Conservation (phyloP, 495 filamentous ascomycete genomes). For the Clavariopsis aquatica region DNA sequence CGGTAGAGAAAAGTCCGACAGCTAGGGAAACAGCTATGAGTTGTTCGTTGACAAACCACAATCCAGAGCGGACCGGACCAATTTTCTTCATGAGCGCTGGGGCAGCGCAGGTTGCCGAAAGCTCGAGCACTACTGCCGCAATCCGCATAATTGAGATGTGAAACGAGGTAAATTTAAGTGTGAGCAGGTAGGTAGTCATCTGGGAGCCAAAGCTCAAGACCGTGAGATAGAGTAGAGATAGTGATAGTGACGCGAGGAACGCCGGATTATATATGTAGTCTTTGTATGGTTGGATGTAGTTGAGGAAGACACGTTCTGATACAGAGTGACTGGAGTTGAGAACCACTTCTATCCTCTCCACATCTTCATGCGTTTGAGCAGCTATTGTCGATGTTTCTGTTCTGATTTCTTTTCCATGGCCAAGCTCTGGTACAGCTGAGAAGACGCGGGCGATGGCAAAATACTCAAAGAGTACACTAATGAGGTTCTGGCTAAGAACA, state of each 20-base stretch:
- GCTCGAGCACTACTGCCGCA: slow-evolving; percentile 47
- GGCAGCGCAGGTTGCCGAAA: slow-evolving; percentile 54
- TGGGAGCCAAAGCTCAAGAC: slow-evolving; percentile 49
- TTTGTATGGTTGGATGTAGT: slow-evolving; percentile 14
- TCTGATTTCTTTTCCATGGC: not conserved
- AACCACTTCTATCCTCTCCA: not conserved
- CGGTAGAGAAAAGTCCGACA: slow-evolving; percentile 47
- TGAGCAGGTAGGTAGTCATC: slow-evolving; percentile 51
- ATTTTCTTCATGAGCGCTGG: slow-evolving; percentile 56
- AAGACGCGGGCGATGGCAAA: slow-evolving; percentile 36
- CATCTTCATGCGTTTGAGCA: not conserved
- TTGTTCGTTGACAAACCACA: slow-evolving; percentile 69
- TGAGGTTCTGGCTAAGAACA: slow-evolving; percentile 30
- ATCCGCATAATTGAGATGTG: slow-evolving; percentile 49
- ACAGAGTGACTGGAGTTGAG: not conserved
- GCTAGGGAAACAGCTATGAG: slow-evolving; percentile 53
- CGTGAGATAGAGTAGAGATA: slow-evolving; percentile 49
- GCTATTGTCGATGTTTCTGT: not conserved
- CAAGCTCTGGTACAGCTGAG: slow-evolving; percentile 19
- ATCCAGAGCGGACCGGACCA: slow-evolving; percentile 58
- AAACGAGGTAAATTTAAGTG: slow-evolving; percentile 42
- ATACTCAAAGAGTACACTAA: slow-evolving; percentile 34
- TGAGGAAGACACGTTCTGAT: not conserved
- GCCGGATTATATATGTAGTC: slow-evolving; percentile 42
- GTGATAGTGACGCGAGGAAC: slow-evolving; percentile 47